A percentile compares a stretch with the other conserved stretches of the same genome.
These are phyloP conservation scores for Aspergillus homomorphus DNA, from an alignment of 495 filamentous ascomycete genomes.

Conservation along the genomic window DNA sequence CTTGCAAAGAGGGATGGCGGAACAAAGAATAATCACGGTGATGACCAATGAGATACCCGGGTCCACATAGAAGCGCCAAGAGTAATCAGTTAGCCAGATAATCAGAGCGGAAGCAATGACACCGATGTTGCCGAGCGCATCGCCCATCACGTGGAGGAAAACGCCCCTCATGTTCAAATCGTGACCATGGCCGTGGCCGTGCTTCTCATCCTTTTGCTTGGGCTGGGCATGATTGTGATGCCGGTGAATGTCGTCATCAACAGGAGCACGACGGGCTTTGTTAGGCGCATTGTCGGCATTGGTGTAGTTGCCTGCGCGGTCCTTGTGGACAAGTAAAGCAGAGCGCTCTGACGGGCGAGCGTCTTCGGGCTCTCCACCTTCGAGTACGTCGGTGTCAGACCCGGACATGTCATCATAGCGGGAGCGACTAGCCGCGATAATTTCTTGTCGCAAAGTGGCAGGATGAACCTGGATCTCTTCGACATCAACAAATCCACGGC, in stretches of 20 bases:
- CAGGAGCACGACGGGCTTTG: constrained; percentile 6
- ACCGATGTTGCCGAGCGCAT: constrained; percentile 94
- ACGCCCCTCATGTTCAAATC: constrained; percentile 99
- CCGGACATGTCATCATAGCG: constrained; percentile 51
- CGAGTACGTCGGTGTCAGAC: constrained; percentile 49
- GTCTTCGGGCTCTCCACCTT: constrained; percentile 45
- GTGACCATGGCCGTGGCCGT: constrained; percentile 70
- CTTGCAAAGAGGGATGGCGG: constrained; percentile 87
- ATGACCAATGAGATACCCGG: constrained; percentile 94
- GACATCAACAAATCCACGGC: constrained; percentile 51
- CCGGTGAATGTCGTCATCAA: constrained; percentile 38
- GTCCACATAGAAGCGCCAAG: constrained; percentile 76
- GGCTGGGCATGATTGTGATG: constrained; percentile 80
- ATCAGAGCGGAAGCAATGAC: constrained; percentile 90
- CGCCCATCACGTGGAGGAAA: constrained; percentile 92
- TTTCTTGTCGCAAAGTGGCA: constrained; percentile 84
- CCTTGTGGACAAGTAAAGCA: constrained; percentile 31
- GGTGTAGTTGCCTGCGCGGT: constrained; percentile 40
- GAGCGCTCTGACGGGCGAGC: constrained; percentile 40
- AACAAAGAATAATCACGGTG: constrained; percentile 87
- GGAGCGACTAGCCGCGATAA: constrained; percentile 69
- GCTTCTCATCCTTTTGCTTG: constrained; percentile 54
- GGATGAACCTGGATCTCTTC: constrained; percentile 84
- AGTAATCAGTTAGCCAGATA: constrained; percentile 80
- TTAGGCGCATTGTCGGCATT: constrained; percentile 27